Evolutionary conservation across 768 basidiomycete genomes (phyloP), one percentile per base, ranked within the genome.

Genomic region (Agaricus blazei): DNA sequence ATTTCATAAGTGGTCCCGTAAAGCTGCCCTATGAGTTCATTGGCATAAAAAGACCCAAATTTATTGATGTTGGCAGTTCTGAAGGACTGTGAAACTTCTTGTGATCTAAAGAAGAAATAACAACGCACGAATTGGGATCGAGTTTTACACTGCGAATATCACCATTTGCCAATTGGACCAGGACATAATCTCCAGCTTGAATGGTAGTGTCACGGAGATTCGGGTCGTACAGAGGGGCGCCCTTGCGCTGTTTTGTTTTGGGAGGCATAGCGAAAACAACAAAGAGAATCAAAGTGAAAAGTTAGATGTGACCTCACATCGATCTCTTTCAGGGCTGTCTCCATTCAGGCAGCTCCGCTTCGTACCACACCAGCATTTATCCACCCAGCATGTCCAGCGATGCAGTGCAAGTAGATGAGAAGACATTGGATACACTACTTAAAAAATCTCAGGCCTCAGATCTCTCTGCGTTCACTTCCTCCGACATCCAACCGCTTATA

Each of bases 1-100:
- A 98, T 88, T 67, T 98, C 93, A 68, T 95, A 93, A 0, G 90
- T 85, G 56, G 94, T 75, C 3, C 96, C 97, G 66, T 89, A 98
- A 1, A 86, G 87, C 57, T 92, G 82, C 26, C 84, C 85, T 29
- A 96, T 75, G 31, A 99, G 79, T 51, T 92, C 84, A 57, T 83
- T 83, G 15, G 85, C 78, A 57, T 79, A 70, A 70, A 99, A 98
- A 3, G 84, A 80, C 9, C 96, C 97, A 58, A 89, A 85, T 70
- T 90, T 91, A 58, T 94, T 94, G 19, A 97, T 73, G 34, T 82
- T 79, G 45, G 93, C 68, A 14, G 75, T 81, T 46, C 93, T 95
- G 64, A 1, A 61, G 38, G 12, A 14, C 19, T 36, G 48, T 55
- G 38, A 56, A 59, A 43, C 46, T 62, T 47, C 38, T 34, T 4